Percentiles rank a stretch among this genome's conserved stretches.
Conservation (phyloP, 257 asterid genomes). For the Apocynum venetum region DNA sequence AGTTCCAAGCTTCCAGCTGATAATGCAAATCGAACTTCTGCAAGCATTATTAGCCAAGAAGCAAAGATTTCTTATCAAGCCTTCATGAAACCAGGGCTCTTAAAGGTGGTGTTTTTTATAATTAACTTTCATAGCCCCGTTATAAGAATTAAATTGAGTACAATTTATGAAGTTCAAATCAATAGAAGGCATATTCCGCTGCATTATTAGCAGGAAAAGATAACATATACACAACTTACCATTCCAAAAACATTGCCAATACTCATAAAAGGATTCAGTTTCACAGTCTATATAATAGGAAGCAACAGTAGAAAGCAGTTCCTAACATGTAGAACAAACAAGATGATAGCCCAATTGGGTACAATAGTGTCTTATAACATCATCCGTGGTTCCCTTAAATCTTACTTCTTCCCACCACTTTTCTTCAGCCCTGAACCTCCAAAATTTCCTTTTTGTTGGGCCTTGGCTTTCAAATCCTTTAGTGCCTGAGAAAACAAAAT, state of each 20-base stretch:
- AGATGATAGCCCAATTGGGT: not conserved
- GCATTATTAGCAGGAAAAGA: not conserved
- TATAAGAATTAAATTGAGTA: not conserved
- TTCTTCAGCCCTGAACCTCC: constrained; percentile 85
- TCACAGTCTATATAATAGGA: not conserved
- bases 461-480: constrained; percentile 73
- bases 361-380: not conserved
- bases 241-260: not conserved
- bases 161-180: not conserved
- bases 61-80: too few species aligned
- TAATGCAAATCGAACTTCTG: too few species aligned
- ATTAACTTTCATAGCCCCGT: not conserved
- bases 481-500: constrained; percentile 41
- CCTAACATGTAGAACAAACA: constrained; percentile 1
- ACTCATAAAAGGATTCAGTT: not conserved
- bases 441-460: constrained; percentile 56
- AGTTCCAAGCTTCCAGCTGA: not conserved
- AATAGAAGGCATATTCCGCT: not conserved
- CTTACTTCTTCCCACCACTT: constrained; percentile 81
- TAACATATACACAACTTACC: not conserved
- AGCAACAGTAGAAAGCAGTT: not conserved
- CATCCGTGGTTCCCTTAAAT: not conserved
- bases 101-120: too few species aligned
- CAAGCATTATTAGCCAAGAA: too few species aligned
- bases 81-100: too few species aligned